Conservation (phyloP, 1,284 basidiomycete genomes). For the Cystobasidiaceae sp. region DNA sequence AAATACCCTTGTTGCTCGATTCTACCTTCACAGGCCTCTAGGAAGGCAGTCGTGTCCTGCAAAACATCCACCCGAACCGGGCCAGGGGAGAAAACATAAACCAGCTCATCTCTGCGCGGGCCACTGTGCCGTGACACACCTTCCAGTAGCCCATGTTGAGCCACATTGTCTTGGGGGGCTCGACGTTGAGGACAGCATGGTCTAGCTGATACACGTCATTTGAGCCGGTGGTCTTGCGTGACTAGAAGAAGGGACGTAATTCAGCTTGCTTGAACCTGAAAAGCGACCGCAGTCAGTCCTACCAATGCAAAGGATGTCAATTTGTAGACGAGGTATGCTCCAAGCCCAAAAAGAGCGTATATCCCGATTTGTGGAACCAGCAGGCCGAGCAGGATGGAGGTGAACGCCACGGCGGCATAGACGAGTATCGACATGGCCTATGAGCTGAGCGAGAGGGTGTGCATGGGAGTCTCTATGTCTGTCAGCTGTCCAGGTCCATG, state of each 20-base stretch:
- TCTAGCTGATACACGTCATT: conserved; percentile 23
- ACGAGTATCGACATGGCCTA: neutral
- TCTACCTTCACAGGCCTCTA: conserved; percentile 22
- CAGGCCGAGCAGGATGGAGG: neutral
- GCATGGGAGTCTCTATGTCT: too few relatives aligned
- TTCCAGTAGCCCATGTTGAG: conserved; percentile 65
- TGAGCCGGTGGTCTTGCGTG: too few relatives aligned
- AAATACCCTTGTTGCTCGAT: neutral
- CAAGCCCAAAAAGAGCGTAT: too few relatives aligned
- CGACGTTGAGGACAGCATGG: conserved; percentile 29
- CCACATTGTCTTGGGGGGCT: conserved; percentile 58
- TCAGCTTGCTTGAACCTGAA: too few relatives aligned
- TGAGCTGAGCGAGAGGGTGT: neutral
- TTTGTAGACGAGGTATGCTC: neutral
- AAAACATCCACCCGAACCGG: too few relatives aligned
- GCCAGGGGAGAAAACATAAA: neutral
- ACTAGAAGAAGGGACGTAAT: neutral
- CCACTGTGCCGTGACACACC: too few relatives aligned
- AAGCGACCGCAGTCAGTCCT: too few relatives aligned
- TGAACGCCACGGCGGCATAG: neutral
- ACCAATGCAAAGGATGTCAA: too few relatives aligned
- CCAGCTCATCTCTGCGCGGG: too few relatives aligned
- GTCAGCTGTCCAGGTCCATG: too few relatives aligned
- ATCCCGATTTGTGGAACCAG: too few relatives aligned
- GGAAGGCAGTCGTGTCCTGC: conserved; percentile 12